Evolutionary conservation across 106 monocot species (phyloP), one percentile per base, ranked within the genome.

Genomic region (Ottelia alismoides): DNA sequence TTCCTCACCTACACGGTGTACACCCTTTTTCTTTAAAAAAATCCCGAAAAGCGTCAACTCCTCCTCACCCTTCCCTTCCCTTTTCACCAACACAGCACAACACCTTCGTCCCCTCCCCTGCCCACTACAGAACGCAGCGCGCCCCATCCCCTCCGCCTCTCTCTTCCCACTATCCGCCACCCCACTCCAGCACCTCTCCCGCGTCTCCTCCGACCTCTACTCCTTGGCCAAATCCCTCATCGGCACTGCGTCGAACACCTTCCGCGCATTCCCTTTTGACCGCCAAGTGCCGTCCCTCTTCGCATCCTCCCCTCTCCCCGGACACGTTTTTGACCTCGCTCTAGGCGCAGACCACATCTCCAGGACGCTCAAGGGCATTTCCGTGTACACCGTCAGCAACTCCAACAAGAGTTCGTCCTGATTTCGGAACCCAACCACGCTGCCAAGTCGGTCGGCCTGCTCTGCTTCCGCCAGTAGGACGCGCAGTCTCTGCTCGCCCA

Each of bases 381-480:
- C 74, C 18, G 85, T 90, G 22, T 90, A 85, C 85, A 98, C 90
- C 14, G 98, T 98, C 46, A 82, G 85, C 70, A 98, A 98, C 67
- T 78, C 85, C 25, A 83, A 67, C 68, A 98, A 86, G 98, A 98
- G 79, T 98, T 98, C 70, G 98, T 98, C 40, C 85, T 90, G 32
- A 46, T 98, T 12, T 98, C 89, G 17, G 98, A 98, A 44, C 98
- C 98, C 29, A 80, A 65, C 45, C 70, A 89, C 60, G 57, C 62
- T 25, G 31, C 80, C 19, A 76, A 77, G 61, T 85, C 89, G 27
- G 74, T 98, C 10, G 88, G 98, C 9, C 53, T 98, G 21, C 90
- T 98, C 49, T 98, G 98, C 72, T 98, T 98, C 61, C 81, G 98
- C 30, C 72, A 75, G 14, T 85, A 90, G 68, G 98, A 98, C 31